Evolutionary conservation across 352 stramenopile genomes (phyloP), one percentile per base, ranked within the genome.

Genomic region (Plasmopara halstedii): DNA sequence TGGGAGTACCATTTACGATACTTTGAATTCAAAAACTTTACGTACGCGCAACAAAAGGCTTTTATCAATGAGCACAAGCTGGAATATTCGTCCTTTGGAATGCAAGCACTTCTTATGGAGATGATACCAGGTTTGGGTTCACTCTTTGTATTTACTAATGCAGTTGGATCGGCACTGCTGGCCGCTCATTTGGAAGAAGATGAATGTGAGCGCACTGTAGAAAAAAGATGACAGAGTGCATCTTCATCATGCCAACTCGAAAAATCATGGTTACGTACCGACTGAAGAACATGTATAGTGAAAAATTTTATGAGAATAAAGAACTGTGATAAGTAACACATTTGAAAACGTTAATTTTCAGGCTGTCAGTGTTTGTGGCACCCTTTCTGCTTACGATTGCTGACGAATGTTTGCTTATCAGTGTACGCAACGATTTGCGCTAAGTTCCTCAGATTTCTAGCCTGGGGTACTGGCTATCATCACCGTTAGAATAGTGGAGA

Each of bases 1-100:
- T 89, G 77, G 77, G 74, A 86, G 52, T 72, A 81, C 33, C 74
- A 86, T 45, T 55, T 85, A 23, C 78, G 77, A 50, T 89, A 85
- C 53, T 87, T 89, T 51, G 74, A 85, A 55, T 67, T 85, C 46
- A 81, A 80, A 40, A 70, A 73, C 43, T 63, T 64, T 17, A 43
- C 38, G n/a, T 84, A 84, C 51, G 57, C 41, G 11, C 61, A 85
- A 38, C 77, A 89, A 42, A 69, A 72, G 43, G 49, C 45, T 6
- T 66, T 85, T 10, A 38, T 89, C 17, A 46, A 69, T 8, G 46
- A 64, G 21, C 72, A 62, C 51, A 70, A 73, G 39, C 36, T 60
- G 32, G 56, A 84, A 49, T 89, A 87, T 62, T 68, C 68, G 27
- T 58, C 56, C 8, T 89, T 89, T 27, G 77, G 77, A 29, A 82